These are phyloP conservation scores for Torrubiellomyces zombiae DNA, from an alignment of 2,329 filamentous ascomycete genomes.

Conservation along the genomic window DNA sequence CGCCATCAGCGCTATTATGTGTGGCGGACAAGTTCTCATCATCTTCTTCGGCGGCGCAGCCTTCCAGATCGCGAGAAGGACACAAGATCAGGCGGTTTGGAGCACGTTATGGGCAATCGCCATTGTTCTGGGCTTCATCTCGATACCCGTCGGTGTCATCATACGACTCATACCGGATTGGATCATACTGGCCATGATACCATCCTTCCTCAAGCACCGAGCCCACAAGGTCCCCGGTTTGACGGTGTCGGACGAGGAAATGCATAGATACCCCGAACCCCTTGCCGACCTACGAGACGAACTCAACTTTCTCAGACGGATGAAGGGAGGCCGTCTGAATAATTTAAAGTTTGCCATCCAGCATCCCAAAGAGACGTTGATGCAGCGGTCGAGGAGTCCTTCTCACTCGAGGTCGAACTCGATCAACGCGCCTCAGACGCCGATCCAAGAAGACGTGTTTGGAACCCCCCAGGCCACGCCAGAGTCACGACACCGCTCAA, in stretches of 20 bases:
- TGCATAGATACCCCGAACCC: slow-evolving; percentile 52
- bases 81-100: slow-evolving; percentile 33
- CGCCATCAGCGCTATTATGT: slow-evolving; percentile 70
- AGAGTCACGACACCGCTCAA: slow-evolving; percentile 46
- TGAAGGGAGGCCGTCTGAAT: slow-evolving; percentile 71
- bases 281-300: slow-evolving; percentile 65
- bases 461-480: slow-evolving; percentile 34
- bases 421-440: slow-evolving; percentile 42
- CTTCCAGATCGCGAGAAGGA: slow-evolving; percentile 47
- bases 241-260: slow-evolving; percentile 50
- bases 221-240: slow-evolving; percentile 32
- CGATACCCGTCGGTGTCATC: slow-evolving; percentile 65
- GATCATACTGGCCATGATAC: slow-evolving; percentile 35
- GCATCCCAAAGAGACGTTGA: slow-evolving; percentile 56
- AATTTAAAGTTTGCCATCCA: slow-evolving; percentile 64
- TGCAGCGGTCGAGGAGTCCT: slow-evolving; percentile 43
- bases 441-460: slow-evolving; percentile 38
- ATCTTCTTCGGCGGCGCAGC: slow-evolving; percentile 71
- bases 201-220: slow-evolving; percentile 33
- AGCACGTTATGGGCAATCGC: slow-evolving; percentile 68
- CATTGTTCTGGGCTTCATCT: slow-evolving; percentile 67
- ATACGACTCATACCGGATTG: slow-evolving; percentile 73
- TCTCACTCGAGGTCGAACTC: slow-evolving; percentile 50
- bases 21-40: slow-evolving; percentile 78
- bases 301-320: slow-evolving; percentile 60